A percentile compares a stretch with the other conserved stretches of the same genome.
Evolutionary conservation across 805 yeast genomes (phyloP).

Genomic region (Kodamaea laetipori): DNA sequence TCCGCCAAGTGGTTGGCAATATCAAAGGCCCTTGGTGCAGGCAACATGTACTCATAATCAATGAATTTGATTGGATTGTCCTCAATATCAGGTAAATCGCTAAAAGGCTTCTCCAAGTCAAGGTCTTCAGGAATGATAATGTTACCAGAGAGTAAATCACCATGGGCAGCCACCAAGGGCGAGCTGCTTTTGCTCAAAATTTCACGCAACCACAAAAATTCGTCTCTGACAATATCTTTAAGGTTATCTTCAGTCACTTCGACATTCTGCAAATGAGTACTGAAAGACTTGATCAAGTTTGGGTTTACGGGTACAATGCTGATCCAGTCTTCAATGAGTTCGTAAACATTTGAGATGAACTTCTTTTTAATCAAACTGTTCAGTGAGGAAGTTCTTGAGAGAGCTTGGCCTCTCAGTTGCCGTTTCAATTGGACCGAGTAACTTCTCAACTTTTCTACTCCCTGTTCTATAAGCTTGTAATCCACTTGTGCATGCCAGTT

Average conservation of each 20-base stretch:
- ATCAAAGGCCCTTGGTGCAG: slow-evolving; percentile 74
- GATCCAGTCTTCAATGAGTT: slow-evolving; percentile 63
- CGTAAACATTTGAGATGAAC: slow-evolving; percentile 55
- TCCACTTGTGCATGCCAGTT: slow-evolving; percentile 64
- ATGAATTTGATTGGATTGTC: slow-evolving; percentile 56
- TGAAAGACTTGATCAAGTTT: slow-evolving; percentile 38
- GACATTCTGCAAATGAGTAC: slow-evolving; percentile 28
- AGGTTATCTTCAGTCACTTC: slow-evolving; percentile 28
- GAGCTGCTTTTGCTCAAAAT: slow-evolving; percentile 45
- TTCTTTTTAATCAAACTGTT: slow-evolving; percentile 23
- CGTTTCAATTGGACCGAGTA: slow-evolving; percentile 23
- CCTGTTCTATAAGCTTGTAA: slow-evolving; percentile 48
- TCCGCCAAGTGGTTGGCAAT: slow-evolving; percentile 75
- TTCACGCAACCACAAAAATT: slow-evolving; percentile 55
- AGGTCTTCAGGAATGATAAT: slow-evolving; percentile 56
- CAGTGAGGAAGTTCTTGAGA: slow-evolving; percentile 3
- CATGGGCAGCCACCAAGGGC: slow-evolving; percentile 64
- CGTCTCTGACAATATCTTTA: slow-evolving; percentile 45
- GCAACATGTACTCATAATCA: slow-evolving; percentile 72
- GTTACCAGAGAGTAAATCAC: slow-evolving; percentile 75
- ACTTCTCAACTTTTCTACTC: slow-evolving; percentile 41
- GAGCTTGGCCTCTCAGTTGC: slow-evolving; percentile 1
- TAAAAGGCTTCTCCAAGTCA: slow-evolving; percentile 17
- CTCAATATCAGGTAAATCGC: slow-evolving; percentile 19
- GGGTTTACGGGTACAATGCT: slow-evolving; percentile 56